Evolutionary conservation across 306 rosid species (phyloP).

Genomic region (Rosa chinensis): DNA sequence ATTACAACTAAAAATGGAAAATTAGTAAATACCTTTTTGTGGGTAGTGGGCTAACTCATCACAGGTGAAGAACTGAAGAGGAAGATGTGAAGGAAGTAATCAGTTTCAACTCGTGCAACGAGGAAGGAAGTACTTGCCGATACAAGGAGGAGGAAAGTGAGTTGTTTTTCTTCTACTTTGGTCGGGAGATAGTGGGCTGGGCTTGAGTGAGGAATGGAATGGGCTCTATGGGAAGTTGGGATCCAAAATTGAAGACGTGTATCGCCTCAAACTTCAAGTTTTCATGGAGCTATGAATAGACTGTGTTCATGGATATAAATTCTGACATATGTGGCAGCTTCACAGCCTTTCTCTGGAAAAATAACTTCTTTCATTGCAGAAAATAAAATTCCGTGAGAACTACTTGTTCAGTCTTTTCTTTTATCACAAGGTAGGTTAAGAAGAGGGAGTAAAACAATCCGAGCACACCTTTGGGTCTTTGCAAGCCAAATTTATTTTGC

Average conservation of each 20-base stretch:
- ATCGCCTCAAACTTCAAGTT: neutral
- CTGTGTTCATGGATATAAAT: neutral
- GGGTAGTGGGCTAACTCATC: neutral
- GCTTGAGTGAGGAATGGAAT: neutral
- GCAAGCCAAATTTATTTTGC: neutral
- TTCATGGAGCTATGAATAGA: neutral
- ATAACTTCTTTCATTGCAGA: neutral
- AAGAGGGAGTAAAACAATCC: neutral
- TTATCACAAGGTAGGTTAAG: neutral
- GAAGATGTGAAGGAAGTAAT: neutral
- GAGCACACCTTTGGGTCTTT: neutral
- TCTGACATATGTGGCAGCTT: slow-evolving; percentile 2
- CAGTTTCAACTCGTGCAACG: neutral
- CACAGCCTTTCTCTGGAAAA: neutral
- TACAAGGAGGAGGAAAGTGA: neutral
- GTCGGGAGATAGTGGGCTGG: neutral
- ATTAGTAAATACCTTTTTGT: neutral
- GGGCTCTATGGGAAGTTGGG: neutral
- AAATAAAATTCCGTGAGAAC: neutral
- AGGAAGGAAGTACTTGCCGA: neutral
- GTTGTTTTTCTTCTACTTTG: neutral
- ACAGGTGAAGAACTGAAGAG: neutral
- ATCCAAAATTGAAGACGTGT: neutral
- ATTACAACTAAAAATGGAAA: neutral
- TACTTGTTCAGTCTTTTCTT: neutral